Base-by-base conservation (phyloP, 345 rosid species). In the Psidium friedrichsthalianum region DNA sequence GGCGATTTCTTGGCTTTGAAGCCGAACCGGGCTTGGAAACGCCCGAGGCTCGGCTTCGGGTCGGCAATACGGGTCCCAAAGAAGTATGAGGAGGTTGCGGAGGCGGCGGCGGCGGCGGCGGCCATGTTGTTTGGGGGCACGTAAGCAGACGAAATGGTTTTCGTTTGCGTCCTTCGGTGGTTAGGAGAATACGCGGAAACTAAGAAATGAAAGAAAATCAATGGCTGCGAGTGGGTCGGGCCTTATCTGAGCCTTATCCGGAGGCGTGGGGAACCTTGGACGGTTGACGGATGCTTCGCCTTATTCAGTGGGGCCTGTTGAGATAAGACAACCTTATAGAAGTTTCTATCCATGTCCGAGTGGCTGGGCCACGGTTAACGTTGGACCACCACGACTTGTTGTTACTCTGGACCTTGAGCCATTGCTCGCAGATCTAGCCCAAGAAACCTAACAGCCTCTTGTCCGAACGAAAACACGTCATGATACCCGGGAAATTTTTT, bases 21-120 rank as follows among this genome's bases (percentile, higher is more conserved):
- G 10, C 91, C 89, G 51, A 97, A 92, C 82, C 89, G 84, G 56
- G 98, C 95, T 64, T 91, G 94, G 90, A 94, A 74, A 59, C 89
- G 54, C 74, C 90, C 94, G 24, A 87, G 74, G 24, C 84, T 82
- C 5, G 86, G 84, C 82, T 84, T 87, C 0, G 92, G 87, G 86
- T 86, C 89, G 52, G 76, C 84, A 52, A 90, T 29, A 25, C 91
- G 91, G 84, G 90, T 87, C 29, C 96, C 93, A 12, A 93, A 90
- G 91, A 95, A 92, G 56, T 88, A 87, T 3, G 98, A 93, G 25
- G 91, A 87, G 83, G 93, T 78, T 29, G 95, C 93, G 82, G 91
- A 90, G 89, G 92, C 89, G 84, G 40, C 52, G n/a, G n/a, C n/a
- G 56, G 90, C 83, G 82, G 91, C 91, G 89, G 92, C 89, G 84